Base-by-base conservation (phyloP, 1,284 basidiomycete species). In the Ustanciosporium gigantosporum region DNA sequence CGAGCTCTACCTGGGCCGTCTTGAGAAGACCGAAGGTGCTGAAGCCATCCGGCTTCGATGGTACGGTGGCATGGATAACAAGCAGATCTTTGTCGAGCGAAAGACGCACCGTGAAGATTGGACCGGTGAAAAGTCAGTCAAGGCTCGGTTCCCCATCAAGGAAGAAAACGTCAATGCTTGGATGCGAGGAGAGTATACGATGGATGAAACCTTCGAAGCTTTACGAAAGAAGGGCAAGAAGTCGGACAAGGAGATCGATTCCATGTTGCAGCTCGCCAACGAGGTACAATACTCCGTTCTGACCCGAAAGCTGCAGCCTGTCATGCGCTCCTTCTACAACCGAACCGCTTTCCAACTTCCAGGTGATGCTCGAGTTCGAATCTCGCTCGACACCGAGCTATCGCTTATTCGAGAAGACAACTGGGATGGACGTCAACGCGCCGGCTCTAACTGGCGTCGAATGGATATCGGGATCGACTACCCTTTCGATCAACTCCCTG, bases 51-150 rank as follows among this genome's bases (percentile, higher is more conserved):
- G 94, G 46, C 81, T 98, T 64, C 85, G 94, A 31, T 98, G 94
- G 95, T 98, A 98, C 78, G 95, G 94, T n/a, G 92, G 92, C 73
- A 87, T 87, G 68, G 84, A 74, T 62, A 79, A 76, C 66, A 80
- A 80, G 86, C 70, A 85, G 84, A 93, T 98, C 59, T 98, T 96
- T 73, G 91, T 98, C 35, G 94, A 98, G 82, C 90, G 95, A 52
- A 98, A 98, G 81, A 98, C 95, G 0, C 94, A 98, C 77, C 85
- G 93, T 42, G 94, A 98, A 80, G 94, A 98, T 79, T 98, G 95
- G 94, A 98, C 95, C 0, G 94, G 94, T 25, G 94, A 98, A 80
- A 98, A 97, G 81, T 94, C 90, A 15, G 94, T 98, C 77, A 98
- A 98, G 80, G 91, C 94, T 23, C 90, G 94, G 7, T 97, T 98